Evolutionary conservation across 1,284 basidiomycete genomes (phyloP), one percentile per base, ranked within the genome.

Genomic region (Rhizopogon parksii): DNA sequence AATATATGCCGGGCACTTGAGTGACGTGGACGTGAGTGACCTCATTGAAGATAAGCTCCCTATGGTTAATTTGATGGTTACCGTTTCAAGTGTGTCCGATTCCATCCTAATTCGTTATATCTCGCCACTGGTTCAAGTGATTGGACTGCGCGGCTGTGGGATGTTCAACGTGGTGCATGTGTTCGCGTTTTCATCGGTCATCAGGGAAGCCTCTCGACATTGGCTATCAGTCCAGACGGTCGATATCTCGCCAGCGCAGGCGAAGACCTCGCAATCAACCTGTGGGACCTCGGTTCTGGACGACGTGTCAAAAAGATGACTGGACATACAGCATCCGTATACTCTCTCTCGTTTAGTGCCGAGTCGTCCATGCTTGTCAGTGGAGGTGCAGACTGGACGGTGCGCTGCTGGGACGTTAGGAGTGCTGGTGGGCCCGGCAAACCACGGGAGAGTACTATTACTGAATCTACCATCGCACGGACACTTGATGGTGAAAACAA

Each of bases 51-150:
- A 45, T 34, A 34, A 19, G 3, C 6, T 43, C 9, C 8, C 12
- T 21, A 21, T 34, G 14, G 9, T 14, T 34, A 14, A 45, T 34
- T 34, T 34, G 15, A 55, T 55, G 47, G 53, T 56, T 40, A 49
- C 43, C 37, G 2, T 36, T 39, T 53, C n/a, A 60, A 97, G 94
- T 95, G 92, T 67, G 80, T 99, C 30, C 80, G 84, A 64, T 99
- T 99, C 73, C 96, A 99, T 68, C 95, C 95, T 0, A 99, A 99
- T 66, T 95, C 93, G 21, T 71, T 99, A 30, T 99, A 99, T 70
- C 82, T 99, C 17, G 95, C 94, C 1, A 99, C 96, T 0, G 96
- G 94, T 3, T 98, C 95, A 0, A 93, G 88, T 58, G 96, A 99
- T 67, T 88, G 91, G 76, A 95, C 95, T 4, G 92, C 93, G 55